phyloP scores from a whole-genome alignment of 208 protist species.

The Leishmania amazonensis region DNA sequence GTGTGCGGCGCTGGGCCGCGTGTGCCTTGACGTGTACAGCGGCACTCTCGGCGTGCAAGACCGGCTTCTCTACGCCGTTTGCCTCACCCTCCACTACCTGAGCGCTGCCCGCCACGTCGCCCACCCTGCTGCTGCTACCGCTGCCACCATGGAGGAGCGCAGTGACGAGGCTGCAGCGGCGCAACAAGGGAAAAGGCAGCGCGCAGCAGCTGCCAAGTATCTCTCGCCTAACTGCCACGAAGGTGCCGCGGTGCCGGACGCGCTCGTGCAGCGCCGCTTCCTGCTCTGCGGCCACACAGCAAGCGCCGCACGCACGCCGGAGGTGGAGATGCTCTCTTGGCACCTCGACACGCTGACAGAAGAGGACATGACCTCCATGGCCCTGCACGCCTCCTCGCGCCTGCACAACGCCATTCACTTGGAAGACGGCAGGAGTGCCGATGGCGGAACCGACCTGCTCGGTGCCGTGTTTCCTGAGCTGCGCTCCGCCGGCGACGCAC shows the following conservation, averaged over 20 bases:
- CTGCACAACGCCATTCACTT: conserved; percentile 74
- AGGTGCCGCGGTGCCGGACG: conserved; percentile 49
- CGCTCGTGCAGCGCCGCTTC: conserved; percentile 59
- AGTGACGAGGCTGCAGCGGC: not conserved
- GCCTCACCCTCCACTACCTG: conserved; percentile 77
- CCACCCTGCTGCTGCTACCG: not conserved
- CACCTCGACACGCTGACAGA: conserved; percentile 79
- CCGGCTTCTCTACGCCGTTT: conserved; percentile 73
- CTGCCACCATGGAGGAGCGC: conserved; percentile 11
- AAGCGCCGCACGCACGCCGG: conserved; percentile 50
- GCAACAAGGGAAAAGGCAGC: not conserved
- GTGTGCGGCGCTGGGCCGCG: conserved; percentile 5
- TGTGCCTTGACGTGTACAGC: conserved; percentile 59
- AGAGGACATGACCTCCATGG: conserved; percentile 54
- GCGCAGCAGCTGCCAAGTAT: not conserved
- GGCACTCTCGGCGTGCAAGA: conserved; percentile 61
- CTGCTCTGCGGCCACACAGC: conserved; percentile 61
- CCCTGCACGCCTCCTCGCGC: conserved; percentile 67
- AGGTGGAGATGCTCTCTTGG: conserved; percentile 83
- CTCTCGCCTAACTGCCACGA: not conserved
- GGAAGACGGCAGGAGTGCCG: conserved; percentile 4
- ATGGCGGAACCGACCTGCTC: conserved; percentile 45
- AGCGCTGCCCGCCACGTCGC: not conserved
- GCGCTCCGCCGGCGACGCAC: conserved; percentile 39
- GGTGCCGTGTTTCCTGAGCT: conserved; percentile 79